A percentile compares a stretch with the other conserved stretches of the same genome.
phyloP scores from a whole-genome alignment of 306 rosid genomes.

The Inga laurina region DNA sequence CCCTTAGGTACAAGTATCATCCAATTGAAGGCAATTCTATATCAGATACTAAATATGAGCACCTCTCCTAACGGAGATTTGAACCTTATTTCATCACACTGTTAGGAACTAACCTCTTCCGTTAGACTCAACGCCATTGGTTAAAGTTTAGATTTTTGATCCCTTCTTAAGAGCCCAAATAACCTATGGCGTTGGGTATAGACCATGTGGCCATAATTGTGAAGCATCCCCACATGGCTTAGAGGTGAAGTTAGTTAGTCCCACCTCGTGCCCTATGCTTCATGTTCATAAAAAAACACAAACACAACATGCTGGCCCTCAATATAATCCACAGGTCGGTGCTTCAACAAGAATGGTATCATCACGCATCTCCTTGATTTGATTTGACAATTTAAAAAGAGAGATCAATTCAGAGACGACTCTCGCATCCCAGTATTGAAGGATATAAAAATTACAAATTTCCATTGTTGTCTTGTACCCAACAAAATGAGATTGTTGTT shows the following conservation, averaged over 20 bases:
- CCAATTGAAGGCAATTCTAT: too few species aligned
- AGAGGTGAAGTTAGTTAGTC: background rate
- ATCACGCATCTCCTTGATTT: conserved; percentile 23
- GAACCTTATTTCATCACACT: too few species aligned
- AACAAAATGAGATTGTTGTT: background rate
- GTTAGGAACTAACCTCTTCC: too few species aligned
- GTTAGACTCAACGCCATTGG: too few species aligned
- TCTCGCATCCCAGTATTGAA: background rate
- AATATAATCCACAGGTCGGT: background rate
- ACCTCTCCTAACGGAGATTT: too few species aligned
- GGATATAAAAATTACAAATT: background rate
- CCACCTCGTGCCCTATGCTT: background rate
- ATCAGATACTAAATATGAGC: too few species aligned
- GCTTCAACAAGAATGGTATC: conserved; percentile 14
- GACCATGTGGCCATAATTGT: background rate
- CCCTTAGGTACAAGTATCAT: too few species aligned
- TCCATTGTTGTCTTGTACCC: background rate
- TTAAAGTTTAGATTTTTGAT: too few species aligned
- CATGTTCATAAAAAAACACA: background rate
- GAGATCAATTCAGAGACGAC: background rate
- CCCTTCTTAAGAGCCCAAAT: background rate
- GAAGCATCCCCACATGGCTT: background rate
- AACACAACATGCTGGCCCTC: background rate
- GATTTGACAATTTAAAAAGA: background rate
- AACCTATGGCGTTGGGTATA: background rate